Conservation (phyloP, 2,329 filamentous ascomycete species). For the Penicillium sp. region DNA sequence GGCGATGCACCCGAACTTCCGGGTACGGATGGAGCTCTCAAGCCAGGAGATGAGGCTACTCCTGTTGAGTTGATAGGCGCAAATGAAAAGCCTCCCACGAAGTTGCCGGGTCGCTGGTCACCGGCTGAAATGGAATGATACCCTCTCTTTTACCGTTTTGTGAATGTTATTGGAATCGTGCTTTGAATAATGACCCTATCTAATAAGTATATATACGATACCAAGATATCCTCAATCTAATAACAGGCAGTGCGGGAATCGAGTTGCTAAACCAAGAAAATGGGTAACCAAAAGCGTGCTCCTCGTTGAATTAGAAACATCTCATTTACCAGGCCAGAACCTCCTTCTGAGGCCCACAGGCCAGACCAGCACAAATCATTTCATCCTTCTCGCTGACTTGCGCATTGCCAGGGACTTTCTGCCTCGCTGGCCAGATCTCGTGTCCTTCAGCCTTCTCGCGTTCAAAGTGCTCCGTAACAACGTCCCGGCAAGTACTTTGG, state of each 20-base stretch:
- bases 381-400: conserved; percentile 31
- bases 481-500: conserved; percentile 57
- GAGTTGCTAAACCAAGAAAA: neutral
- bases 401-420: conserved; percentile 21
- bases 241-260: neutral
- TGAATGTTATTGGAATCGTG: no score
- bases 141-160: no score
- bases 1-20: no score
- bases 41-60: neutral
- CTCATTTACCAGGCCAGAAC: conserved; percentile 28
- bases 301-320: neutral
- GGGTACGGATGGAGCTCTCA: neutral
- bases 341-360: conserved; percentile 28
- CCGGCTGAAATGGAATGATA: neutral
- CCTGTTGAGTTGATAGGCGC: neutral
- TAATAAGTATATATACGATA: neutral
- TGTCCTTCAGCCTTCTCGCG: conserved; percentile 50
- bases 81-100: neutral
- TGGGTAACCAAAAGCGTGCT: neutral
- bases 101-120: neutral
- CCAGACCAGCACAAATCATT: conserved; percentile 25
- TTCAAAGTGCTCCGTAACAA: conserved; percentile 53
- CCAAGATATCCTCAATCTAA: neutral
- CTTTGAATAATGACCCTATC: no score
- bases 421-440: conserved; percentile 59